Evolutionary conservation across 163 green algal species (phyloP), one percentile per base, ranked within the genome.

Genomic region (Trebouxiophyceae sp.): DNA sequence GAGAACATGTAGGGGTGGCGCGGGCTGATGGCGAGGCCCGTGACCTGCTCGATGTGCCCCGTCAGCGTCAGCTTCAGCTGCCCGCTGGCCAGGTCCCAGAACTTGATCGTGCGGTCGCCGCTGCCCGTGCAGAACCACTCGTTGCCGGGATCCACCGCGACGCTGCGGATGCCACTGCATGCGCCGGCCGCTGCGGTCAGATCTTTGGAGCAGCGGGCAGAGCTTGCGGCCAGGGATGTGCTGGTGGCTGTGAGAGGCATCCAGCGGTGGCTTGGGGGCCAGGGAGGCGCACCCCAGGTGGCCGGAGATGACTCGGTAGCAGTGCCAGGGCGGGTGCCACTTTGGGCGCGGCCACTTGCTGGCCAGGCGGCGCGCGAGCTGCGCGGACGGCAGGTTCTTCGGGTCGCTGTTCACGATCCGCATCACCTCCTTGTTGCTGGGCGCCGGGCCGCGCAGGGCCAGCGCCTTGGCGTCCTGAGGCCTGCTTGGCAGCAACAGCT

Each of bases 1-100:
- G 81, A 93, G 76, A 99, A 98, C 91, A 99, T 97, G 87, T 99
- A 99, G 27, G 95, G 94, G 75, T 96, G 86, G 26, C 91, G 84
- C 0, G 67, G 16, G 55, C 77, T 92, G 22, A 99, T 71, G 0
- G 82, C 88, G 66, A 99, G 67, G 1, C 93, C 95, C 27, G 89
- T 97, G 8, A 96, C 90, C 80, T 97, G 90, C 83, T 99, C 93
- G 44, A 97, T 99, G 86, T 99, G 95, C 0, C 95, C 94, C 12
- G 94, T 99, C 6, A 99, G 83, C 26, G 95, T 99, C 26, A 99
- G 83, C 72, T 92, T 92, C 29, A 99, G 80, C 76, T 91, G 81
- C 22, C 94, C 95, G 5, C 68, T 87, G n/a, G 92, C 93, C 4
- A 89, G 74, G 66, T 99, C 94, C 95, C 95, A 99, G 30, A 97